Evolutionary conservation across 2,329 filamentous ascomycete species (phyloP), one percentile per base, ranked within the genome.

Genomic region (Botrytis galanthina): DNA sequence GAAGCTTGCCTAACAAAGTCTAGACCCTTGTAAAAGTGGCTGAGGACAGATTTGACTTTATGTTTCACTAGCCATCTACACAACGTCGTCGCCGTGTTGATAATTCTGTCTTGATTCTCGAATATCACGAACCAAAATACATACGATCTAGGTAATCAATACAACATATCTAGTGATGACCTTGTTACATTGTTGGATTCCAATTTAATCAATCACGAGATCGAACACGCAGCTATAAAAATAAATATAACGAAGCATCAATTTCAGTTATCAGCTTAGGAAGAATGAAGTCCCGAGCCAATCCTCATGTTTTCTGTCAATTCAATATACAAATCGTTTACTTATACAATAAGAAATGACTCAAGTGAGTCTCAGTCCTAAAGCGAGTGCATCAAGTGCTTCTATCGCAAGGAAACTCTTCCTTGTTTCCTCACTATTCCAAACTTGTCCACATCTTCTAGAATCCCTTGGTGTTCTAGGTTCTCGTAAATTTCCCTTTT

Each of bases 31-130:
- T 35, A 35, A 72, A 59, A 26, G 61, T 67, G 48, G 70, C 62
- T 68, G 62, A 72, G 70, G 70, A 72, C 70, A 72, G 61, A 72
- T 72, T 72, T 72, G 35, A 57, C 42, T 57, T 68, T 68, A 57
- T 68, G 26, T 68, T 42, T 37, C 63, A 35, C 60, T 48, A 29
- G 61, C 61, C 57, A 71, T 60, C 37, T 26, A 32, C n/a, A 2
- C 6, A 5, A 54, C 26, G 12, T 54, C 48, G 48, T 54, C 26
- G 26, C 26, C 48, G 12, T 54, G 16, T 54, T n/a, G 12, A 35
- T 37, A 8, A 61, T 39, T 37, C 10, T 61, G 22, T 60, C 22
- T 12, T 2, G 2, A 62, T 62, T 39, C 7, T 29, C 14, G 26
- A 62, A 29, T 29, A 29, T 18, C 14, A 29, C 35, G 6, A 42